Evolutionary conservation across 768 basidiomycete species (phyloP).

Genomic region (Macrolepiota dolichaula): DNA sequence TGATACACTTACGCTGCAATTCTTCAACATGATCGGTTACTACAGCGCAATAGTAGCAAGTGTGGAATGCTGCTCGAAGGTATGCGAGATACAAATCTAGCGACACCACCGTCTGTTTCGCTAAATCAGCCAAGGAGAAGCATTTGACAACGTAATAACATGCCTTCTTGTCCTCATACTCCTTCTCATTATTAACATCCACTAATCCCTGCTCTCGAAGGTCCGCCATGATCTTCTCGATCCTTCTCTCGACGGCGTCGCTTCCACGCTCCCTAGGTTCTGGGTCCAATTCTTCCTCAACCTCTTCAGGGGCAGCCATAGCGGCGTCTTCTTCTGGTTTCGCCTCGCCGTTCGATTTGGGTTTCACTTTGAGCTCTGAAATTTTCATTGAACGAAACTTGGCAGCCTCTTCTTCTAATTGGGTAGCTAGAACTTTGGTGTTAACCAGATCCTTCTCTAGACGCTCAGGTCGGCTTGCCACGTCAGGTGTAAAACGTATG

Average conservation of each 20-base stretch:
- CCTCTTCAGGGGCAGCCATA: constrained; percentile 27
- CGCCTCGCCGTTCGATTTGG: constrained; percentile 18
- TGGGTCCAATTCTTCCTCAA: constrained; percentile 49
- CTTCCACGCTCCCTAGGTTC: constrained; percentile 66
- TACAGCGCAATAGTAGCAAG: constrained; percentile 97
- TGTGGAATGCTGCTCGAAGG: constrained; percentile 87
- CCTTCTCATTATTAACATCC: constrained; percentile 61
- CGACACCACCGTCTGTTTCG: constrained; percentile 64
- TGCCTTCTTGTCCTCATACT: constrained; percentile 71
- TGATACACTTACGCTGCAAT: constrained; percentile 90
- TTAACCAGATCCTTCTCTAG: constrained; percentile 79
- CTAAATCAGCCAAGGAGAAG: constrained; percentile 18
- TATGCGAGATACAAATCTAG: constrained; percentile 94
- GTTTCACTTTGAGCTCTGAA: constrained; percentile 21
- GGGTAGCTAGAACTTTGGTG: constrained; percentile 64
- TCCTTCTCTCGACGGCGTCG: constrained; percentile 76
- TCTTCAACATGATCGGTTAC: constrained; percentile 93
- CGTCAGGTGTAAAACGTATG: constrained; percentile 77
- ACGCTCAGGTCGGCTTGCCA: constrained; percentile 76
- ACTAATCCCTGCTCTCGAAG: constrained; percentile 62
- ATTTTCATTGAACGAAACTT: constrained; percentile 44
- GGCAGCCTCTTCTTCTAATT: constrained; percentile 70
- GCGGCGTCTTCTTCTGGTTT: constrained; percentile 26
- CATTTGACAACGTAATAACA: constrained; percentile 19
- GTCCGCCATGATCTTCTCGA: constrained; percentile 73